Evolutionary conservation across 345 rosid species (phyloP).

Genomic region (Corchorus capsularis): DNA sequence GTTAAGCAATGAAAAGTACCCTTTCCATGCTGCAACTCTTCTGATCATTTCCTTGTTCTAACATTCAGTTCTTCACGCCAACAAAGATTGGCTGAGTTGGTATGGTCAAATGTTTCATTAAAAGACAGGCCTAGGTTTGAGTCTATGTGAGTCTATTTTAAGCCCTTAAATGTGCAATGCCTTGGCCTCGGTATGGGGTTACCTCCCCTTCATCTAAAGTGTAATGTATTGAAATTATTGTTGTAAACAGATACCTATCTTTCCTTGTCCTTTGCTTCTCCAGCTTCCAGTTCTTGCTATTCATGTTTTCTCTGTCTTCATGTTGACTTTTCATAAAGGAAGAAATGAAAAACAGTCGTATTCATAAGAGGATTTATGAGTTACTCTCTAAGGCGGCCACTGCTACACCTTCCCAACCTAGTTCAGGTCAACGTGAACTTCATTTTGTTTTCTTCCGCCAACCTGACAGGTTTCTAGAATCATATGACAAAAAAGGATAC

Average conservation of each 20-base stretch:
- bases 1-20: not conserved
- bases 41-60: not conserved
- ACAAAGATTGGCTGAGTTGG: too few species aligned
- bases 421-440: slow-evolving; percentile 67
- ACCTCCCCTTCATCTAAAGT: too few species aligned
- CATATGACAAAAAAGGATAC: slow-evolving; percentile 54
- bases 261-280: not conserved
- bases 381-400: slow-evolving; percentile 62
- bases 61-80: not conserved
- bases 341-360: slow-evolving; percentile 62
- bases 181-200: too few species aligned
- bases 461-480: slow-evolving; percentile 71
- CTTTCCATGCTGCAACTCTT: not conserved
- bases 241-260: not conserved
- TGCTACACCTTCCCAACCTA: slow-evolving; percentile 39
- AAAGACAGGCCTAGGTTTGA: too few species aligned
- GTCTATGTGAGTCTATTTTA: too few species aligned
- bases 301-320: slow-evolving; percentile 18
- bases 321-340: slow-evolving; percentile 46
- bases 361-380: slow-evolving; percentile 58
- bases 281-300: slow-evolving; percentile 9
- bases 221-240: not conserved
- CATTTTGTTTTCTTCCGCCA: slow-evolving; percentile 84
- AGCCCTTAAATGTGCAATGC: too few species aligned
- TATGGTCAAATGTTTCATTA: too few species aligned